Percentiles rank a stretch among this genome's conserved stretches.
Conservation (phyloP, 169 alveolate species). For the Miamiensis avidus region DNA sequence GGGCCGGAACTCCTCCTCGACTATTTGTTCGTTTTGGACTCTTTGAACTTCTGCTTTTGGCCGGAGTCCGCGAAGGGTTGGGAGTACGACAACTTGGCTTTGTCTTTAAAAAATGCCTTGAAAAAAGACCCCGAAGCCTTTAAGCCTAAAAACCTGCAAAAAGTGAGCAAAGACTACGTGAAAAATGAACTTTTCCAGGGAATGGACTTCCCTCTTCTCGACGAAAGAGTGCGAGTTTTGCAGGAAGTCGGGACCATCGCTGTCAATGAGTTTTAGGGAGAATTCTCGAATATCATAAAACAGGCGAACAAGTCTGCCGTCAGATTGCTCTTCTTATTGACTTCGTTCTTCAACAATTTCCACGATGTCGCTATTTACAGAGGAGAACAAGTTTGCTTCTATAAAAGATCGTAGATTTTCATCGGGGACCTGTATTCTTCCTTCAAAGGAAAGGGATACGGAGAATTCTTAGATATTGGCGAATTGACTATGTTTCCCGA, state of each 20-base stretch:
- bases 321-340: slow-evolving; percentile 53
- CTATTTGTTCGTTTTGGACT: slow-evolving; percentile 80
- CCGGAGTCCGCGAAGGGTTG: slow-evolving; percentile 61
- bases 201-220: slow-evolving; percentile 60
- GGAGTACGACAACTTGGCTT: slow-evolving; percentile 80
- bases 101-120: slow-evolving; percentile 58
- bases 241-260: slow-evolving; percentile 70
- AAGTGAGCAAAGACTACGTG: slow-evolving; percentile 53
- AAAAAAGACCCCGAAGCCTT: slow-evolving; percentile 54
- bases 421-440: slow-evolving; percentile 84
- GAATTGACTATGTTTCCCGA: slow-evolving; percentile 90
- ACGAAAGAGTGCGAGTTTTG: slow-evolving; percentile 79
- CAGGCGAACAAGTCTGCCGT: slow-evolving; percentile 59
- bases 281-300: slow-evolving; percentile 56
- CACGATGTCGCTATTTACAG: slow-evolving; percentile 82
- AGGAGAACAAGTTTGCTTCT: slow-evolving; percentile 81
- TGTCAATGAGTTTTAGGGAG: slow-evolving; percentile 56
- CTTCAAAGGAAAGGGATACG: slow-evolving; percentile 54
- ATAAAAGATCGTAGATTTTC: slow-evolving; percentile 86
- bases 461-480: slow-evolving; percentile 67
- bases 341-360: slow-evolving; percentile 73
- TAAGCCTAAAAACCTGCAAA: slow-evolving; percentile 51
- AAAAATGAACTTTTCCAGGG: slow-evolving; percentile 57
- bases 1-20: slow-evolving; percentile 57
- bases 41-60: slow-evolving; percentile 91